These are phyloP conservation scores for Ammopiptanthus mongolicus DNA, from an alignment of 306 rosid genomes.

Conservation along the genomic window DNA sequence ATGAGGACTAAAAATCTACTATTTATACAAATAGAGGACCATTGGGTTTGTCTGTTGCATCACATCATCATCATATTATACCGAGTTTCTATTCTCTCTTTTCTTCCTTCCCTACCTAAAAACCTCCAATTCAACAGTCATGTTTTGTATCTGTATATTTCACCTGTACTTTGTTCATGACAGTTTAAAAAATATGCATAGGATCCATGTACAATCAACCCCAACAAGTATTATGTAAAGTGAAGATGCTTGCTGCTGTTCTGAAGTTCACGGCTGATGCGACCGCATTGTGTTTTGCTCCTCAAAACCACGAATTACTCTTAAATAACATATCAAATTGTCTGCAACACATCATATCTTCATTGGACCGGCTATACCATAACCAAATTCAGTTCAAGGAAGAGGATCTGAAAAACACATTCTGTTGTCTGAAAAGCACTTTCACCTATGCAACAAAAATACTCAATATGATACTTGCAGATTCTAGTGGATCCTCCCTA, in stretches of 20 bases:
- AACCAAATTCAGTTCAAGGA: constrained; percentile 46
- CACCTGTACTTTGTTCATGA: constrained; percentile 7
- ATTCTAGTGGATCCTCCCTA: constrained; percentile 40
- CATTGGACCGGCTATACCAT: constrained; percentile 30
- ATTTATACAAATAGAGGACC: background rate
- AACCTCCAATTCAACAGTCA: background rate
- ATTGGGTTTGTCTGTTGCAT: background rate
- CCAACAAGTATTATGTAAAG: constrained; percentile 35
- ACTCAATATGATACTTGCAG: constrained; percentile 41
- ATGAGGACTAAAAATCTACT: background rate
- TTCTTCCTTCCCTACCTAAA: background rate
- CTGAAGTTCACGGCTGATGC: constrained; percentile 72
- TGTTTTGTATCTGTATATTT: background rate
- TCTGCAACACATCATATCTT: constrained; percentile 28
- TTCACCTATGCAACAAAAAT: constrained; percentile 77
- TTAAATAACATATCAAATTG: constrained; percentile 59
- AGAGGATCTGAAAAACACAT: constrained; percentile 42
- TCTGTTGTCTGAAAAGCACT: constrained; percentile 62
- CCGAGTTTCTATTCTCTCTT: too few species aligned
- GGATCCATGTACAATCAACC: constrained; percentile 35
- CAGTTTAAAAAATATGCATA: constrained; percentile 27
- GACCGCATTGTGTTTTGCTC: constrained; percentile 43
- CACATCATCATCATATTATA: background rate
- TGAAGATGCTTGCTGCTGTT: constrained; percentile 71
- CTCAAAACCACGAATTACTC: constrained; percentile 43